Percentiles rank a stretch among this genome's conserved stretches.
These are phyloP conservation scores for Pseudogymnoascus sp. DNA, from an alignment of 2,329 filamentous ascomycete species.

Conservation along the genomic window DNA sequence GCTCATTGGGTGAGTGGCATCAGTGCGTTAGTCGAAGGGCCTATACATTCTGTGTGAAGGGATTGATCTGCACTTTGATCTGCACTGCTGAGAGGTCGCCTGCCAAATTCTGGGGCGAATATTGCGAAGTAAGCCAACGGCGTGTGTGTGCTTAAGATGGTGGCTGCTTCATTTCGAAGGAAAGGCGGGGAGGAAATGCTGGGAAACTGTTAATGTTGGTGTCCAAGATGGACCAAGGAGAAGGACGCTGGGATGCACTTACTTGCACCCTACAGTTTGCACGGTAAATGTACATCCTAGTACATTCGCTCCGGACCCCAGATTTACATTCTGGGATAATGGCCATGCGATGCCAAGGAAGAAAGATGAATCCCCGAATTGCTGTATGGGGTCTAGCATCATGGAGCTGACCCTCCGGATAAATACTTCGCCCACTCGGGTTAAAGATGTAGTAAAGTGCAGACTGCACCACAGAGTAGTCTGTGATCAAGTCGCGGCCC, in stretches of 20 bases:
- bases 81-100: not conserved
- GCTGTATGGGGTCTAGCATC: not conserved
- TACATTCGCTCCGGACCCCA: not conserved
- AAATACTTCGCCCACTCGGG: slow-evolving; percentile 1
- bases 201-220: not conserved
- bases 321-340: not conserved
- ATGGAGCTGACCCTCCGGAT: slow-evolving; percentile 3
- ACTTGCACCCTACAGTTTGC: not conserved
- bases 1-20: not conserved
- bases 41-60: not conserved
- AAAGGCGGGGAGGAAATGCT: not conserved
- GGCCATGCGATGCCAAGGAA: slow-evolving; percentile 1
- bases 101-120: not conserved
- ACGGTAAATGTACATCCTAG: not conserved
- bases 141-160: not conserved
- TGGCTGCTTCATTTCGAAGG: not conserved
- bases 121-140: not conserved
- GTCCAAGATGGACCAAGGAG: not conserved
- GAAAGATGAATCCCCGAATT: not conserved
- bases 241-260: not conserved
- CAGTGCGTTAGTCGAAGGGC: not conserved
- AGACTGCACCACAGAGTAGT: not conserved
- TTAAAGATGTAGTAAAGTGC: not conserved
- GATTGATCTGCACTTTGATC: not conserved
- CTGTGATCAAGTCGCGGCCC: not conserved